Evolutionary conservation across 768 basidiomycete species (phyloP), one percentile per base, ranked within the genome.

Genomic region (Infundibulicybe gibba): DNA sequence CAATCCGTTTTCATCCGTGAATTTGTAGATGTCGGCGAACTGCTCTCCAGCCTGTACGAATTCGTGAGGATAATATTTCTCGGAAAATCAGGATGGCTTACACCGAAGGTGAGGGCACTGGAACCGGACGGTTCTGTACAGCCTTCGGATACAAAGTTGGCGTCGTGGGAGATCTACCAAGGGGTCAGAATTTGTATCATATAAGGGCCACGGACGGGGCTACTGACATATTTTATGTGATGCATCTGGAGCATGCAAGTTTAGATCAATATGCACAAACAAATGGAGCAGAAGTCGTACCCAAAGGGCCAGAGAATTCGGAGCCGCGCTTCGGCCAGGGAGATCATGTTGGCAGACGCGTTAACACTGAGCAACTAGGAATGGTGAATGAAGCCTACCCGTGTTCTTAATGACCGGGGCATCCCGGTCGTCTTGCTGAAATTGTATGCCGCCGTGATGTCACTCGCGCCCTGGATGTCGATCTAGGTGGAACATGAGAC

Each of bases 391-490:
- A 58, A 70, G 54, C 49, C 75, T 74, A 17, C 77, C 77, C 11
- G 77, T 76, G 49, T 78, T 80, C 53, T 77, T 76, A 17, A 80
- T 65, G 13, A 70, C 70, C 10, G 79, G 53, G 74, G 69, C 13
- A 74, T 57, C 3, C 56, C 52, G 6, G 68, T 66, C 33, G 51
- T 49, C 49, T 61, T 68, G 10, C 67, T 61, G 50, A 78, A 80
- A 14, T 54, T 56, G 37, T 75, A 75, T 0, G n/a, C n/a, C n/a
- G n/a, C n/a, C n/a, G n/a, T n/a, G n/a, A n/a, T n/a, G n/a, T n/a
- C n/a, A n/a, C n/a, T n/a, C n/a, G n/a, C n/a, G n/a, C n/a, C n/a
- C n/a, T n/a, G n/a, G n/a, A n/a, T n/a, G n/a, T n/a, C n/a, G 75
- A 77, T 66, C 73, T 72, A 34, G 15, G 19, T 14, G 17, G 35